Conservation (phyloP, 441 rosid species). For the Omphalea diandra region DNA sequence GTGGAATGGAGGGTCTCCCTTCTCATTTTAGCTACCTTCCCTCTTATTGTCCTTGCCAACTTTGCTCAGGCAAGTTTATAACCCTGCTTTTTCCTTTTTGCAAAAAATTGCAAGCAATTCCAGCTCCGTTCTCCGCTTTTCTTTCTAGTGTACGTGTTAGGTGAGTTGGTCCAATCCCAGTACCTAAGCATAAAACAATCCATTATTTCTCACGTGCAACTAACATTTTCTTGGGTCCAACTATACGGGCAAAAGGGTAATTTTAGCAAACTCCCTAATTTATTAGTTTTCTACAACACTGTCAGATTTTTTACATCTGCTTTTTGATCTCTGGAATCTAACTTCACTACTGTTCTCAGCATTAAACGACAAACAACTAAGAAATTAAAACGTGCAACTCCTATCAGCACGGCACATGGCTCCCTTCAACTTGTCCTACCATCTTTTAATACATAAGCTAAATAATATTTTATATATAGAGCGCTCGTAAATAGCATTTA, state of each 20-base stretch:
- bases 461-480: too few relatives aligned
- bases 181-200: conserved; percentile 3
- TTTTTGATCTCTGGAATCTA: conserved; percentile 40
- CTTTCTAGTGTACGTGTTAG: neutral
- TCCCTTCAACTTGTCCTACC: conserved; percentile 15
- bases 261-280: neutral
- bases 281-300: neutral
- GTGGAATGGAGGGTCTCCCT: conserved; percentile 99
- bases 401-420: conserved; percentile 38
- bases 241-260: conserved; percentile 23
- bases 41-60: conserved; percentile 97
- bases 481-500: neutral
- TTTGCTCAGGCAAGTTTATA: conserved; percentile 80
- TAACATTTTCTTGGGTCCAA: conserved; percentile 17
- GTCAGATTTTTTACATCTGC: conserved; percentile 17
- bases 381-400: conserved; percentile 24
- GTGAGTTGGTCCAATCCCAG: conserved; percentile 13
- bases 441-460: too few relatives aligned
- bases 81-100: neutral
- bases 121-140: neutral
- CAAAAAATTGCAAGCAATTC: neutral
- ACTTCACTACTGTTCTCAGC: conserved; percentile 22
- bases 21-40: conserved; percentile 91
- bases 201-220: neutral
- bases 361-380: conserved; percentile 41